Evolutionary conservation across 768 basidiomycete genomes (phyloP), one percentile per base, ranked within the genome.

Genomic region (Cubamyces sp.): DNA sequence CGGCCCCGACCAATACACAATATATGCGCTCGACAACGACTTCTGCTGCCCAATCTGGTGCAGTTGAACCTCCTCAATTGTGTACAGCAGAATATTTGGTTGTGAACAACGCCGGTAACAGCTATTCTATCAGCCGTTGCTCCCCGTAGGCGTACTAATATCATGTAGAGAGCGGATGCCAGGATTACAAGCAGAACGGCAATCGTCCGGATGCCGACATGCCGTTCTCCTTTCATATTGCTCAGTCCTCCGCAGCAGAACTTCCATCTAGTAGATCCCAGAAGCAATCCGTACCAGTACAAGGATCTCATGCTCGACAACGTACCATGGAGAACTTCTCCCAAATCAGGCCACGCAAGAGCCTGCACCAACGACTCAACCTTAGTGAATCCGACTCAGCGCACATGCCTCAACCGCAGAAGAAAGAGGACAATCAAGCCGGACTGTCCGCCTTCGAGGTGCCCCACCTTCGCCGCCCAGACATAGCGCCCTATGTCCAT

Each of bases 361-460:
- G 64, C 40, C 48, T 68, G 1, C 64, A 61, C 14, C 69, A 70
- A 41, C 65, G 65, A 3, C 54, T 66, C 2, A 61, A 61, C 11
- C 47, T 19, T 3, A 60, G 66, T 66, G 45, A 11, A 28, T n/a
- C n/a, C 21, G 15, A 26, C 30, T 53, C 26, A 37, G n/a, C 26
- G 19, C 25, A 42, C 34, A 34, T 9, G 9, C 9, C 34, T 11
- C 34, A 34, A 11, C 34, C 34, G 34, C 34, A 11, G 11, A 5
- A 34, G 34, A 34, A 34, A 34, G 34, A 34, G 11, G 34, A 34
- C 34, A 34, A 34, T 34, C 34, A 34, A 11, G 9, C 6, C 34
- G 6, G 6, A 34, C 34, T 34, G 34, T 11, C 9, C 9, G 1
- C 34, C 9, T 34, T 34, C 9, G 34, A 34, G 5, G 14, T 4